A percentile compares a stretch with the other conserved stretches of the same genome.
phyloP scores from a whole-genome alignment of 139 green algal species.

The Chloropicon primus region DNA sequence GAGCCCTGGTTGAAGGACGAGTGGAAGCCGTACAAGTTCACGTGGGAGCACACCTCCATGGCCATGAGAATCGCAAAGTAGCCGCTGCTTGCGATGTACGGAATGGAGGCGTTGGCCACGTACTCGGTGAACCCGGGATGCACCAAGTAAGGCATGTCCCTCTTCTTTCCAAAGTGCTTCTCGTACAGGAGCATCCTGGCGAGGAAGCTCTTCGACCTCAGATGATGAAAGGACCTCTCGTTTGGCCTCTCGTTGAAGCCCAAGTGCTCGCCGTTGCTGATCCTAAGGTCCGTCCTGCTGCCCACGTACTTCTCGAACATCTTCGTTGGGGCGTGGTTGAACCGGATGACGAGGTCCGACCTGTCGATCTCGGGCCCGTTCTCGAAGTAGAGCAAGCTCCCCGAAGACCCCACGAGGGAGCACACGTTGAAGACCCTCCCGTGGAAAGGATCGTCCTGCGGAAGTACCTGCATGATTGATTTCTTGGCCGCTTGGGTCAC shows the following conservation, averaged over 20 bases:
- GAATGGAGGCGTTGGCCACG: constrained; percentile 1
- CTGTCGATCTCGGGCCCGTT: constrained; percentile 12
- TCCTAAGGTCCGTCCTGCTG: not conserved
- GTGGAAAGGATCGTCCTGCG: not conserved
- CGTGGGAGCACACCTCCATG: constrained; percentile 3
- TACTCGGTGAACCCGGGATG: constrained; percentile 9
- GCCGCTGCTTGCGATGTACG: not conserved
- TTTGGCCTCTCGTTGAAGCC: not conserved
- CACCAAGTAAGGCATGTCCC: constrained; percentile 7
- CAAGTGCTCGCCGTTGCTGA: constrained; percentile 10
- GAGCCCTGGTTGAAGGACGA: constrained; percentile 1
- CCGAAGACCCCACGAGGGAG: constrained; percentile 1
- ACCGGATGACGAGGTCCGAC: constrained; percentile 13
- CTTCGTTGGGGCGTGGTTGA: constrained; percentile 9
- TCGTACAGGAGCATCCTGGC: constrained; percentile 3
- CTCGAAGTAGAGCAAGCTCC: constrained; percentile 3
- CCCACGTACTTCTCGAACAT: not conserved
- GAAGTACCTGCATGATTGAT: not conserved
- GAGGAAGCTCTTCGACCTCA: constrained; percentile 5
- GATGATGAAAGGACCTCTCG: constrained; percentile 3
- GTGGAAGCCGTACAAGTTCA: constrained; percentile 14
- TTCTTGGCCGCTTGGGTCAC: not conserved
- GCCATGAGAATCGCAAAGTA: constrained; percentile 8
- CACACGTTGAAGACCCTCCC: constrained; percentile 3
- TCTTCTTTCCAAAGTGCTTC: not conserved